phyloP scores from a whole-genome alignment of 176 grass and related monocot species.

The Cymbopogon citratus region DNA sequence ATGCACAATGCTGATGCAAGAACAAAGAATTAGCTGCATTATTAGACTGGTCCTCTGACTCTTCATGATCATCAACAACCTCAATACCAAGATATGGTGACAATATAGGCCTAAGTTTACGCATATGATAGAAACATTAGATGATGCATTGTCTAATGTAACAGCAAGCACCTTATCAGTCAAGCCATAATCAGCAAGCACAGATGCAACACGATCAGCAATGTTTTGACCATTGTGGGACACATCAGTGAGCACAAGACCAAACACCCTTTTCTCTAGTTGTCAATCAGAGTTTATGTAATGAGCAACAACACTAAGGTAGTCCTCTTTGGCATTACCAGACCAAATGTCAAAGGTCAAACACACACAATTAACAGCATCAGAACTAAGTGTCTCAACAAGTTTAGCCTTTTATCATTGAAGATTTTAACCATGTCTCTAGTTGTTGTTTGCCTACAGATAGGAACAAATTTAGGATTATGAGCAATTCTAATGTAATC shows the following conservation, averaged over 20 bases:
- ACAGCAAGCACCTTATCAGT: too few species aligned
- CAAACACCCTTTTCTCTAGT: neutral
- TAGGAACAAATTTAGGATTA: too few species aligned
- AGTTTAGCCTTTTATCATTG: too few species aligned
- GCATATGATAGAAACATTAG: neutral
- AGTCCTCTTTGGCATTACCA: neutral
- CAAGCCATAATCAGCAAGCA: neutral
- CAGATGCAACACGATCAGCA: neutral
- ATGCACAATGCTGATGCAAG: neutral
- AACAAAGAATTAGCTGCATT: neutral
- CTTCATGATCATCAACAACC: neutral
- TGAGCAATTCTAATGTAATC: too few species aligned
- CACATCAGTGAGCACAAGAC: neutral
- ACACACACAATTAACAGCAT: too few species aligned
- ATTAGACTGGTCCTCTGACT: too few species aligned
- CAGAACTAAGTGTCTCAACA: too few species aligned
- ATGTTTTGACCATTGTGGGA: neutral
- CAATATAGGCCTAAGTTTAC: neutral
- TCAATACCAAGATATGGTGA: neutral
- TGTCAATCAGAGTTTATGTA: neutral
- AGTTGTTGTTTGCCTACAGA: too few species aligned
- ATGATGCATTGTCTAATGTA: neutral
- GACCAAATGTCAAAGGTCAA: neutral
- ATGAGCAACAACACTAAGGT: neutral
- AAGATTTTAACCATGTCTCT: too few species aligned